These are phyloP conservation scores for Cyclaneusma minus DNA, from an alignment of 2,329 filamentous ascomycete genomes.

Conservation along the genomic window DNA sequence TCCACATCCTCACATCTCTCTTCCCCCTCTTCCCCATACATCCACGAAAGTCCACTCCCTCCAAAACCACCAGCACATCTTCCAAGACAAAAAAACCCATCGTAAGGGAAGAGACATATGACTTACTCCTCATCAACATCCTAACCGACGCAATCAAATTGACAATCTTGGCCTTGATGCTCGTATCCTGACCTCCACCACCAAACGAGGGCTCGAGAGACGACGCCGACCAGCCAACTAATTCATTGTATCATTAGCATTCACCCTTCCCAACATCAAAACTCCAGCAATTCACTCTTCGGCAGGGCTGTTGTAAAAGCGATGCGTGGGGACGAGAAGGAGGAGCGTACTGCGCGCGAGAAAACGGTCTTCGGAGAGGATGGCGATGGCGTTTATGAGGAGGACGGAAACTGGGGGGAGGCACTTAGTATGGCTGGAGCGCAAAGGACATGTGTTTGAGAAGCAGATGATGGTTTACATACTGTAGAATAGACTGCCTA, in stretches of 20 bases:
- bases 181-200: conserved; percentile 49
- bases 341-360: conserved; percentile 53
- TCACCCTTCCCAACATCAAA: background rate
- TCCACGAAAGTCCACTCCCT: conserved; percentile 3
- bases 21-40: conserved; percentile 5
- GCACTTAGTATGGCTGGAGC: conserved; percentile 4
- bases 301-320: too few relatives aligned
- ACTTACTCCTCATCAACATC: conserved; percentile 83
- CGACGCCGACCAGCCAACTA: conserved; percentile 71
- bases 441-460: conserved; percentile 1
- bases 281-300: too few relatives aligned
- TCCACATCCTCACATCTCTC: conserved; percentile 2
- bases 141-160: conserved; percentile 82
- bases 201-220: conserved; percentile 64
- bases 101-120: background rate
- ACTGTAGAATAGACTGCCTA: conserved; percentile 62
- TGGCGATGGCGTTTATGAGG: conserved; percentile 82
- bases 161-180: conserved; percentile 74
- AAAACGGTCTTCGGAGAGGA: conserved; percentile 90
- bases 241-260: background rate
- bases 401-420: conserved; percentile 53
- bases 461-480: conserved; percentile 10
- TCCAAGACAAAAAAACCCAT: background rate
- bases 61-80: conserved; percentile 1
- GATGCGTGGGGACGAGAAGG: background rate